Evolutionary conservation across 352 stramenopile species (phyloP).

Genomic region (Phytophthora rubi): DNA sequence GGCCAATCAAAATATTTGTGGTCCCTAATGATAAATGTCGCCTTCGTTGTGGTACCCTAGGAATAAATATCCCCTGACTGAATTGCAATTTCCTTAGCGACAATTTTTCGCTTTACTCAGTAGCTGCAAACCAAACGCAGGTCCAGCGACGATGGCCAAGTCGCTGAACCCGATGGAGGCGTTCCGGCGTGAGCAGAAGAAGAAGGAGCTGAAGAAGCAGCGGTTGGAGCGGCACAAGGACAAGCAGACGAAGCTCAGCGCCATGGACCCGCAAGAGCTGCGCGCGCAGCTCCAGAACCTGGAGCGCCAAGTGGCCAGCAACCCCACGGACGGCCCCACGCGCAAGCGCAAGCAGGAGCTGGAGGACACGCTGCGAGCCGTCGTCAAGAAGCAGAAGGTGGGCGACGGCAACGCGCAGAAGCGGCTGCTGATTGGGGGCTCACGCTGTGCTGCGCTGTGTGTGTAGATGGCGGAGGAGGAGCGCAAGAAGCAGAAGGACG

Average conservation of each 20-base stretch:
- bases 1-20: no score
- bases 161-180: constrained; percentile 75
- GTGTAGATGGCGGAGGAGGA: constrained; percentile 55
- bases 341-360: constrained; percentile 83
- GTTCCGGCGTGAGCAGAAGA: constrained; percentile 82
- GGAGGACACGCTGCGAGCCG: constrained; percentile 69
- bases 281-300: constrained; percentile 66
- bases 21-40: no score
- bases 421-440: neutral
- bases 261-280: constrained; percentile 66
- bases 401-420: neutral
- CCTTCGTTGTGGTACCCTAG: no score
- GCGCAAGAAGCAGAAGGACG: constrained; percentile 41
- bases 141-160: constrained; percentile 52
- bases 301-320: constrained; percentile 63
- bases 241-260: constrained; percentile 63
- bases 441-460: neutral
- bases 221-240: constrained; percentile 60
- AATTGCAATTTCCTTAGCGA: no score
- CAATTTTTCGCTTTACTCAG: no score
- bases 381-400: constrained; percentile 77
- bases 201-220: constrained; percentile 88
- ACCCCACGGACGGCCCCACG: constrained; percentile 69
- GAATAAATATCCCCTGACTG: no score
- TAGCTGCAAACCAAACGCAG: no score